phyloP scores from a whole-genome alignment of 108 stramenopile genomes.

The Schizochytrium sp. region DNA sequence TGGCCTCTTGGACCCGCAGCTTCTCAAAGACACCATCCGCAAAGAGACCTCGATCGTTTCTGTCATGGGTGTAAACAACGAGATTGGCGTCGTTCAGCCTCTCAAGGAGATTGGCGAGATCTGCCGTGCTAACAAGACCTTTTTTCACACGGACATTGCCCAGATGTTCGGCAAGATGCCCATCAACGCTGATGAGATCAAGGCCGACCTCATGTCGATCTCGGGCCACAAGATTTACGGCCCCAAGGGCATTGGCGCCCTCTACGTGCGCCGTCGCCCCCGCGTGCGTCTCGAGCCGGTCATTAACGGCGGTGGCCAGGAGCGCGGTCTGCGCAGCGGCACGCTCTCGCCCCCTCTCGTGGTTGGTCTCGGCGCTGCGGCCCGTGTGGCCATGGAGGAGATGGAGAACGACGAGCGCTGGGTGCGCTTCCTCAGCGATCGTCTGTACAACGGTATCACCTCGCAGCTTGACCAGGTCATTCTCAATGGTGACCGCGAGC shows the following conservation, averaged over 20 bases:
- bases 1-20: slow-evolving; percentile 80
- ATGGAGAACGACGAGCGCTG: slow-evolving; percentile 68
- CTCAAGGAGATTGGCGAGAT: slow-evolving; percentile 85
- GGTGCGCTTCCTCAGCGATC: slow-evolving; percentile 61
- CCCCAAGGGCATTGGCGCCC: slow-evolving; percentile 93
- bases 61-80: slow-evolving; percentile 99
- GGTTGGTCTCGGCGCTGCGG: slow-evolving; percentile 86
- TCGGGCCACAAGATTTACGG: slow-evolving; percentile 97
- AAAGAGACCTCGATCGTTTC: slow-evolving; percentile 83
- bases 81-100: slow-evolving; percentile 95
- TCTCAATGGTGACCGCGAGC: slow-evolving; percentile 79
- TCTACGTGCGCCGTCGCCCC: slow-evolving; percentile 88
- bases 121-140: slow-evolving; percentile 78
- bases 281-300: slow-evolving; percentile 93
- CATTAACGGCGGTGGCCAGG: slow-evolving; percentile 94
- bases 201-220: slow-evolving; percentile 89
- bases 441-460: slow-evolving; percentile 72
- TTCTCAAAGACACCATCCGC: slow-evolving; percentile 75
- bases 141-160: slow-evolving; percentile 97
- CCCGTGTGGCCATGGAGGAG: slow-evolving; percentile 73
- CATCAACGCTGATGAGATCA: slow-evolving; percentile 82
- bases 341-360: slow-evolving; percentile 78
- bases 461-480: slow-evolving; percentile 69
- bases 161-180: slow-evolving; percentile 96
- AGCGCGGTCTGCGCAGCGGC: slow-evolving; percentile 80